These are phyloP conservation scores for Sphagnum tenellum DNA, from an alignment of 225 moss, liverwort and hornwort genomes.

Conservation along the genomic window DNA sequence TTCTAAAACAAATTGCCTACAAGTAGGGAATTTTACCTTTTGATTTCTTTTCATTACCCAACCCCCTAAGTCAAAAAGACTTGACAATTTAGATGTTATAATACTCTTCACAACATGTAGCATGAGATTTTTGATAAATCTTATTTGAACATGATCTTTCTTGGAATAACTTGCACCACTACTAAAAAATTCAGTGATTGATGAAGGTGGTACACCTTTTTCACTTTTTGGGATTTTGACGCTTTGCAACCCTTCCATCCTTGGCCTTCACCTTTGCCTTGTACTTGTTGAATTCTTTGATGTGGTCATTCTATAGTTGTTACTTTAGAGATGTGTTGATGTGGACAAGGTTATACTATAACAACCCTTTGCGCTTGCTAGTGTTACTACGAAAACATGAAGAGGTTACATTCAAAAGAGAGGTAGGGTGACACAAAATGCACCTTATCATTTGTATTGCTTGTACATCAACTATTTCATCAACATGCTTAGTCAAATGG, in stretches of 20 bases:
- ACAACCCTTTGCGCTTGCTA: background rate
- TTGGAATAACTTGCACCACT: too few relatives aligned
- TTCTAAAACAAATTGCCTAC: background rate
- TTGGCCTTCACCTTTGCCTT: background rate
- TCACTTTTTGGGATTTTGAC: background rate
- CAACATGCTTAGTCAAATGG: too few relatives aligned
- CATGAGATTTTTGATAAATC: background rate
- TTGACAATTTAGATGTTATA: background rate
- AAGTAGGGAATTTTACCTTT: background rate
- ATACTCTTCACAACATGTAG: background rate
- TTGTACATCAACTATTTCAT: too few relatives aligned
- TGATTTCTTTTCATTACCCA: background rate
- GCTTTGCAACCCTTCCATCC: background rate
- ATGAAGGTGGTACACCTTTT: background rate
- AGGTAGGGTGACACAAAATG: too few relatives aligned
- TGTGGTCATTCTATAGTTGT: background rate
- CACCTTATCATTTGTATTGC: too few relatives aligned
- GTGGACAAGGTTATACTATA: background rate
- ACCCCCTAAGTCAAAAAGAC: background rate
- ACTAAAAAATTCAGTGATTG: background rate
- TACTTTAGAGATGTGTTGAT: background rate
- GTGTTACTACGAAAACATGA: background rate
- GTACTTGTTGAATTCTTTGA: background rate
- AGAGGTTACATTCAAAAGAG: too few relatives aligned
- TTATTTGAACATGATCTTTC: too few relatives aligned